Conservation (phyloP, 441 rosid genomes). For the Pelargonium fulgidum region DNA sequence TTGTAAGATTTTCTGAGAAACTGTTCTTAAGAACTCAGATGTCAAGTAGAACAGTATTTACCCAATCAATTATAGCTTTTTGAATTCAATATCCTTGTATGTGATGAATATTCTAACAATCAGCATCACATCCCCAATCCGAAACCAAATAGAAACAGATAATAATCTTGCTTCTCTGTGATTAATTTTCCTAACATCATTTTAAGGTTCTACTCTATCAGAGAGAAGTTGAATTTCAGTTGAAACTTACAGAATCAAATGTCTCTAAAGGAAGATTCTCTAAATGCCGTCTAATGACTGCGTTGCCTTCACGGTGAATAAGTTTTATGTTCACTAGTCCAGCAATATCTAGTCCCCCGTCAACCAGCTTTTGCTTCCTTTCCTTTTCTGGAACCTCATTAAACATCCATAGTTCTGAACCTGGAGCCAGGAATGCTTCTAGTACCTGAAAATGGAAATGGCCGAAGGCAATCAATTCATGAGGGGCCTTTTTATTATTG, state of each 20-base stretch:
- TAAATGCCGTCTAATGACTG: constrained; percentile 76
- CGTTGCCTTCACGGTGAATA: constrained; percentile 78
- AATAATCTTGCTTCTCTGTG: neutral
- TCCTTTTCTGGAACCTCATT: constrained; percentile 80
- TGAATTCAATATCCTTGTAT: neutral
- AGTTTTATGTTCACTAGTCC: constrained; percentile 59
- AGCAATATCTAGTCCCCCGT: constrained; percentile 63
- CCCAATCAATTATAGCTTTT: neutral
- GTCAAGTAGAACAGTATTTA: no score
- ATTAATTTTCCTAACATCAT: neutral
- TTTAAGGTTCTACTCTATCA: neutral
- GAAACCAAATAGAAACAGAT: neutral
- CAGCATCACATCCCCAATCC: neutral
- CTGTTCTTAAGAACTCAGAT: neutral
- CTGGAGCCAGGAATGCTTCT: constrained; percentile 80
- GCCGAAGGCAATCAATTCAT: neutral
- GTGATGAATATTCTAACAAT: neutral
- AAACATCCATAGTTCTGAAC: constrained; percentile 93
- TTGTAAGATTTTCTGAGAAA: neutral
- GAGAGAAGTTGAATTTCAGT: neutral
- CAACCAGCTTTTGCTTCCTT: constrained; percentile 66
- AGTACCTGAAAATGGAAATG: constrained; percentile 44
- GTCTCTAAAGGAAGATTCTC: constrained; percentile 80
- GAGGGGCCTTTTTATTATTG: neutral
- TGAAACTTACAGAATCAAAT: constrained; percentile 83